These are phyloP conservation scores for Brassica balearica DNA, from an alignment of 441 rosid species.

Conservation along the genomic window DNA sequence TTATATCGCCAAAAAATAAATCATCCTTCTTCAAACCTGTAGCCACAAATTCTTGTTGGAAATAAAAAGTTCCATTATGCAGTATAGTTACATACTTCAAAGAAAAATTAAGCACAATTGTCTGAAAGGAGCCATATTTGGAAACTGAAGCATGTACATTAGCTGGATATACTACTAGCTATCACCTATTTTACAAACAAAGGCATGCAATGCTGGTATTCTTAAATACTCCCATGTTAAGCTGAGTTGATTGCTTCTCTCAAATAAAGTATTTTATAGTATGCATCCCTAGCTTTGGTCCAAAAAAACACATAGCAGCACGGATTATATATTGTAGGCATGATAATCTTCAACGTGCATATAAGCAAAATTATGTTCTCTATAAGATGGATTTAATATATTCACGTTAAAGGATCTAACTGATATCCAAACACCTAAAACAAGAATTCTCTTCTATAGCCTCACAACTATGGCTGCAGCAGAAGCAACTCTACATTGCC, in stretches of 20 bases:
- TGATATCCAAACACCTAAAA: slow-evolving; percentile 8
- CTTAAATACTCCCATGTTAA: not conserved
- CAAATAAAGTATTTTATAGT: not conserved
- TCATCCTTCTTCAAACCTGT: slow-evolving; percentile 72
- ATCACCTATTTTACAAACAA: slow-evolving; percentile 6
- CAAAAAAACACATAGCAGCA: not conserved
- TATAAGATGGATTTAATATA: not conserved
- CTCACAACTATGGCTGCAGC: not conserved
- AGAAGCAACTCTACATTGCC: not conserved
- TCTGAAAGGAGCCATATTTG: slow-evolving; percentile 4
- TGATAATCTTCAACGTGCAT: not conserved
- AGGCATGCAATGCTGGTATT: not conserved
- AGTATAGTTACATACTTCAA: not conserved
- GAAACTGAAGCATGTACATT: not conserved
- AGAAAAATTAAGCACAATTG: not conserved
- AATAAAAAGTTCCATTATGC: not conserved
- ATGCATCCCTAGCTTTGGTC: not conserved
- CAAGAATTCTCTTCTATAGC: not conserved
- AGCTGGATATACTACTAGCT: slow-evolving; percentile 9
- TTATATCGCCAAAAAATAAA: slow-evolving; percentile 73
- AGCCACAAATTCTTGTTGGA: slow-evolving; percentile 51
- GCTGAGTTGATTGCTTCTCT: slow-evolving; percentile 14
- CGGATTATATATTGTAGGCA: not conserved
- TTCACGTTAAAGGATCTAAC: not conserved
- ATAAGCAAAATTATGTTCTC: not conserved